These are phyloP conservation scores for Forsythia suspensa DNA, from an alignment of 257 asterid genomes.

Conservation along the genomic window DNA sequence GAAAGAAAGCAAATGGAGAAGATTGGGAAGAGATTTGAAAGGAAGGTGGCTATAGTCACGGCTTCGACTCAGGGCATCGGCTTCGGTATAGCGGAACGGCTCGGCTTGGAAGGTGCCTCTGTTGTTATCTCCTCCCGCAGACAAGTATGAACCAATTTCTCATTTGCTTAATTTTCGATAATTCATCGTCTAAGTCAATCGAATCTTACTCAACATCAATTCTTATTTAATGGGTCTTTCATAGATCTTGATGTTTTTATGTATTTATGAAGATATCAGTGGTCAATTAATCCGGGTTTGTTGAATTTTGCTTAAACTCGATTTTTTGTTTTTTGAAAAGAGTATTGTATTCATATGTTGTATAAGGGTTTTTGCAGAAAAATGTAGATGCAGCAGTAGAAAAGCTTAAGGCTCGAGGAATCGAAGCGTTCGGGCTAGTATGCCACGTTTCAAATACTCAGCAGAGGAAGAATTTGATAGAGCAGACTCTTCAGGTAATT, in stretches of 20 bases:
- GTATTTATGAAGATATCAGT: not conserved
- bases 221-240: not conserved
- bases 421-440: slow-evolving; percentile 67
- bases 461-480: slow-evolving; percentile 75
- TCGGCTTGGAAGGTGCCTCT: slow-evolving; percentile 89
- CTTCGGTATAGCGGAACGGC: slow-evolving; percentile 80
- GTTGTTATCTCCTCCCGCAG: slow-evolving; percentile 92
- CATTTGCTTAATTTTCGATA: not conserved
- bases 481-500: slow-evolving; percentile 68
- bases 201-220: not conserved
- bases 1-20: slow-evolving; percentile 23
- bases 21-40: slow-evolving; percentile 63
- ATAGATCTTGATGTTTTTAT: slow-evolving; percentile 1
- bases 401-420: slow-evolving; percentile 56
- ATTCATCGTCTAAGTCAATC: not conserved
- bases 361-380: slow-evolving; percentile 43
- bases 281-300: not conserved
- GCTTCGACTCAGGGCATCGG: slow-evolving; percentile 99
- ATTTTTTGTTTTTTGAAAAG: not conserved
- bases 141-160: slow-evolving; percentile 37
- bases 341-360: not conserved
- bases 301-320: not conserved
- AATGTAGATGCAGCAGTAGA: slow-evolving; percentile 87
- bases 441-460: slow-evolving; percentile 83
- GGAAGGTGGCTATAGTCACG: slow-evolving; percentile 80